Evolutionary conservation across 2,329 filamentous ascomycete genomes (phyloP).

Genomic region (Alternaria incomplexa): DNA sequence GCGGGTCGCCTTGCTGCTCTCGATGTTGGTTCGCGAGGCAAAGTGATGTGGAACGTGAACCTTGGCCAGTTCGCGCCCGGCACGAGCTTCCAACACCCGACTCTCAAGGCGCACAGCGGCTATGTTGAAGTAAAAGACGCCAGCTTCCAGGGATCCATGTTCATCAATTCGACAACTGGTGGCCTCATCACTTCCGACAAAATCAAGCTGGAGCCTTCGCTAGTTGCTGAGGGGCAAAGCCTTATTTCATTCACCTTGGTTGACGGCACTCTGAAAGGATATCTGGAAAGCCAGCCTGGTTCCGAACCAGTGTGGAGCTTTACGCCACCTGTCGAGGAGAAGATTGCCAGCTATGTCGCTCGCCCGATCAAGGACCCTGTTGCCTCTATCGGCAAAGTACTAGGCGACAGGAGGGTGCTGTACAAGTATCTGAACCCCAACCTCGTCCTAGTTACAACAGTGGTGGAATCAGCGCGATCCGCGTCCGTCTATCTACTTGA

Average conservation of each 20-base stretch:
- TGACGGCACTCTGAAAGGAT: conserved; percentile 43
- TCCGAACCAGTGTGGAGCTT: conserved; percentile 71
- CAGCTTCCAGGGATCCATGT: conserved; percentile 28
- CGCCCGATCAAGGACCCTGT: conserved; percentile 81
- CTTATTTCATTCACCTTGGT: conserved; percentile 42
- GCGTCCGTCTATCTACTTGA: conserved; percentile 83
- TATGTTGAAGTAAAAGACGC: conserved; percentile 42
- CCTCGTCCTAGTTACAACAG: conserved; percentile 74
- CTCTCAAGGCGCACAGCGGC: conserved; percentile 39
- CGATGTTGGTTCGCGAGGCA: conserved; percentile 75
- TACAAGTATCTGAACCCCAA: conserved; percentile 98
- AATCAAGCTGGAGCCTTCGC: conserved; percentile 15
- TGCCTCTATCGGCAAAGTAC: conserved; percentile 91
- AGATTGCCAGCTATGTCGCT: conserved; percentile 70
- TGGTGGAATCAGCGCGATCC: conserved; percentile 63
- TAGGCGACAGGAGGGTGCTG: conserved; percentile 88
- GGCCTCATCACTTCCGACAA: conserved; percentile 28
- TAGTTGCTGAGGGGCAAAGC: conserved; percentile 24
- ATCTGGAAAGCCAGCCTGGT: conserved; percentile 26
- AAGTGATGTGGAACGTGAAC: conserved; percentile 76
- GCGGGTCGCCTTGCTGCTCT: conserved; percentile 81
- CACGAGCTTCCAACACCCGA: conserved; percentile 68
- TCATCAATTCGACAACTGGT: conserved; percentile 45
- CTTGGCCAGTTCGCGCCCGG: conserved; percentile 63
- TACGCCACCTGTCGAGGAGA: conserved; percentile 67